These are phyloP conservation scores for Lenzites betulinus DNA, from an alignment of 768 basidiomycete genomes.

Conservation along the genomic window DNA sequence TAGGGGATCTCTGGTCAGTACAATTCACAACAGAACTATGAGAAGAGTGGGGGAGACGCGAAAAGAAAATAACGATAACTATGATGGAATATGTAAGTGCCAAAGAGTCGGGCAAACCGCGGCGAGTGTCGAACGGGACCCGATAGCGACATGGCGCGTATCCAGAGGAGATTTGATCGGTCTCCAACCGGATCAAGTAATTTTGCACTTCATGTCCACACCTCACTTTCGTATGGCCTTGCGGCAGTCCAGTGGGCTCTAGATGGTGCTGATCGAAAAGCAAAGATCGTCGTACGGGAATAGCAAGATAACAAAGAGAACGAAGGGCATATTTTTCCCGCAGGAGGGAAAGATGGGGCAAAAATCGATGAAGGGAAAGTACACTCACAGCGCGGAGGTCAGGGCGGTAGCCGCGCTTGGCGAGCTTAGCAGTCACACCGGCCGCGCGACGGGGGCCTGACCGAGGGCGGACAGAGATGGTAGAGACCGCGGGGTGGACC, in stretches of 20 bases:
- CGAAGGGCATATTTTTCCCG: slow-evolving; percentile 16
- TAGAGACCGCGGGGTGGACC: slow-evolving; percentile 51
- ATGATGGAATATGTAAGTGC: slow-evolving; percentile 54
- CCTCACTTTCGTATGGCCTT: slow-evolving; percentile 78
- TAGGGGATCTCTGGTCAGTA: slow-evolving; percentile 7
- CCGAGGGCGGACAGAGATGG: slow-evolving; percentile 60
- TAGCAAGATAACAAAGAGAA: background rate
- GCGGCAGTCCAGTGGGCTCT: slow-evolving; percentile 84
- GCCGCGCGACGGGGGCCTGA: slow-evolving; percentile 72
- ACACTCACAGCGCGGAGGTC: slow-evolving; percentile 80
- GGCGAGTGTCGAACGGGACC: slow-evolving; percentile 57
- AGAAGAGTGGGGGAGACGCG: slow-evolving; percentile 11
- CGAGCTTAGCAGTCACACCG: slow-evolving; percentile 59
- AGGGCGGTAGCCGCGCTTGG: slow-evolving; percentile 73
- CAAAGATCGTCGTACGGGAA: too few species aligned
- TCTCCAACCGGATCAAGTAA: slow-evolving; percentile 45
- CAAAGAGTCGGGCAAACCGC: slow-evolving; percentile 75
- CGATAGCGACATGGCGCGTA: slow-evolving; percentile 80
- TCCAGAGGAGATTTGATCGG: slow-evolving; percentile 62
- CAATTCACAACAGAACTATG: background rate
- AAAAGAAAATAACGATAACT: slow-evolving; percentile 23
- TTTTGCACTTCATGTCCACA: slow-evolving; percentile 94
- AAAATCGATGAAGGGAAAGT: background rate
- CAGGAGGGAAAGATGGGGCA: slow-evolving; percentile 11
- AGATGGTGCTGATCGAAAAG: slow-evolving; percentile 64